A percentile compares a stretch with the other conserved stretches of the same genome.
Conservation (phyloP, 768 basidiomycete genomes). For the Neoboletus subvelutipes region DNA sequence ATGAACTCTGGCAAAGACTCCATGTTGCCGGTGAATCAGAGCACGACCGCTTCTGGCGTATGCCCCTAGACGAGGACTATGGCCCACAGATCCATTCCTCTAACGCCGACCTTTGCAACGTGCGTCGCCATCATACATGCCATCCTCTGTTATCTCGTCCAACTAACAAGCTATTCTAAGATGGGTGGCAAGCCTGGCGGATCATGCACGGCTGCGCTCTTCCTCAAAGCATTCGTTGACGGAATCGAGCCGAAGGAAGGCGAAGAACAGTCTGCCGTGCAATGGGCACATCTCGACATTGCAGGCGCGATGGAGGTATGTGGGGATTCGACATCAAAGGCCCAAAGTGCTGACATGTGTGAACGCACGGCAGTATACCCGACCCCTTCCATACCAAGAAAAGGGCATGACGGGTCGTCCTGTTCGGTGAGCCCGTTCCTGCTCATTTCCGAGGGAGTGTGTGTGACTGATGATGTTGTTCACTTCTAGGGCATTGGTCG, state of each 20-base stretch:
- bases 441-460: background rate
- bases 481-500: constrained; percentile 30
- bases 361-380: constrained; percentile 40
- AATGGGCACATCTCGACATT: constrained; percentile 90
- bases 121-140: background rate
- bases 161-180: constrained; percentile 35
- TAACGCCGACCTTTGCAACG: constrained; percentile 81
- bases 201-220: constrained; percentile 78
- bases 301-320: constrained; percentile 73
- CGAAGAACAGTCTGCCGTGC: constrained; percentile 49
- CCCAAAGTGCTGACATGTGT: background rate
- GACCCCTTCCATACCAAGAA: constrained; percentile 60
- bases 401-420: constrained; percentile 81
- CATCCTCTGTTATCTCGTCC: background rate
- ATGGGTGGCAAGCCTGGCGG: constrained; percentile 73
- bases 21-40: constrained; percentile 68
- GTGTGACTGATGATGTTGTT: background rate
- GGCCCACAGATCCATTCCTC: constrained; percentile 72
- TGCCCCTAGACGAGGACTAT: constrained; percentile 85
- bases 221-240: constrained; percentile 80
- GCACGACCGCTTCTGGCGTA: constrained; percentile 85
- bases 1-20: constrained; percentile 70
- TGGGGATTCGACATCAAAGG: constrained; percentile 13
- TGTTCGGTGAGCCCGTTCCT: constrained; percentile 53
- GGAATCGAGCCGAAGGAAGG: constrained; percentile 67